Base-by-base conservation (phyloP, 805 yeast genomes). In the Cyberlindnera americana region DNA sequence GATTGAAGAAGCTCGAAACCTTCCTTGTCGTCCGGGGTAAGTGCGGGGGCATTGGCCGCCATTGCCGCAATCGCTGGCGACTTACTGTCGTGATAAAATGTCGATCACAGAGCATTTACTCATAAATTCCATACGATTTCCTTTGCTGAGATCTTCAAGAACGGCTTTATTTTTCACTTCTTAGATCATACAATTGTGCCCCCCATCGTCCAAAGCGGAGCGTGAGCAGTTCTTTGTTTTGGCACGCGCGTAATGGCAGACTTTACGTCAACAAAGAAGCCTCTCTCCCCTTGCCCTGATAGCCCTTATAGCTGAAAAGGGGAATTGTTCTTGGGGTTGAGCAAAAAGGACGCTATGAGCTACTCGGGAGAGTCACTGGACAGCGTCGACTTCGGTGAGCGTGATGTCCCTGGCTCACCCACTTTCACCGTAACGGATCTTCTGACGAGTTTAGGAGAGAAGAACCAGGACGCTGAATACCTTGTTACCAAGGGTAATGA, bases 381-480 rank as follows among this genome's bases (percentile, higher is more conserved):
- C 33, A 38, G 38, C 23, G 17, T 43, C n/a, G 38, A 37, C 19
- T 5, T 16, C 17, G 28, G 6, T 19, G 12, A 25, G 22, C 38
- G 12, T 25, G 38, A 29, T 22, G 38, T 24, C 2, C 29, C 41
- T 9, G 57, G 48, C 22, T 70, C 75, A 44, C 75, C 78, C 10
- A 73, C 89, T 0, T 82, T 84, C 83, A 61, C 70, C 3, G 62
- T 83, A 17, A 77, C 82, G 17, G 88, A 81, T 43, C 62, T 82
- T 8, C 61, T 83, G 22, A 80, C 79, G 35, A 63, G 73, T 12
- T 53, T 84, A 24, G 79, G 78, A 5, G 75, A 66, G 27, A 67
- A 66, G 31, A 77, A 75, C 28, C 68, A 62, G 35, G 73, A 73
- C 16, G 72, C 78, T 6, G 72, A 67, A 26, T 63, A 60, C 38